Evolutionary conservation across 331 rosid genomes (phyloP).

Genomic region (Quercus tomentella): DNA sequence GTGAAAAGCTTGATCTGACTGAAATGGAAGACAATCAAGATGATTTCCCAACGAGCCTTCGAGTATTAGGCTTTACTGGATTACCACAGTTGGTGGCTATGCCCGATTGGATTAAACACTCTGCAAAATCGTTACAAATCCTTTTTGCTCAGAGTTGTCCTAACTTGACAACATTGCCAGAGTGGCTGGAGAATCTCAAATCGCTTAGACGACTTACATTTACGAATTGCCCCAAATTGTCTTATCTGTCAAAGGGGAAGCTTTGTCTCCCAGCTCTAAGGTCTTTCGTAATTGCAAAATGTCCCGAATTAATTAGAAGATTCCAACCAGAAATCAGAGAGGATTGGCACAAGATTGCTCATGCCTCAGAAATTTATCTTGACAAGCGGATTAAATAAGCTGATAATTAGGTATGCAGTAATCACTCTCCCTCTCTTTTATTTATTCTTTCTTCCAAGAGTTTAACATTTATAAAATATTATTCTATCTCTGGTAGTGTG

Average conservation of each 20-base stretch:
- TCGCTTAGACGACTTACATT: background rate
- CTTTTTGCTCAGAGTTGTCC: background rate
- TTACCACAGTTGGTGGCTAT: background rate
- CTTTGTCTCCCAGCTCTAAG: background rate
- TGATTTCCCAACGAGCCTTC: background rate
- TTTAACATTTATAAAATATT: too few relatives aligned
- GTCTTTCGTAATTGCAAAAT: background rate
- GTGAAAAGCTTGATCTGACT: background rate
- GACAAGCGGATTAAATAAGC: too few relatives aligned
- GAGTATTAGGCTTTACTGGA: background rate
- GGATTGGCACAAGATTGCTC: background rate
- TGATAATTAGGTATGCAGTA: too few relatives aligned
- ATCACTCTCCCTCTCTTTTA: too few relatives aligned
- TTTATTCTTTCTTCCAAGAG: too few relatives aligned
- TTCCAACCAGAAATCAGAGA: too few relatives aligned
- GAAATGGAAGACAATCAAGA: background rate
- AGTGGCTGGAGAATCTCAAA: slow-evolving; percentile 1
- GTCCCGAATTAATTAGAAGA: background rate
- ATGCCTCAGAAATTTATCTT: too few relatives aligned
- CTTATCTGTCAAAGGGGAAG: slow-evolving; percentile 8
- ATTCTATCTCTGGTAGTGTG: too few relatives aligned
- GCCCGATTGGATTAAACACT: slow-evolving; percentile 11
- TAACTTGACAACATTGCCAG: slow-evolving; percentile 9
- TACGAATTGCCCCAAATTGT: slow-evolving; percentile 10
- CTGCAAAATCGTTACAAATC: background rate